A percentile compares a stretch with the other conserved stretches of the same genome.
Evolutionary conservation across 2,329 filamentous ascomycete genomes (phyloP).

Genomic region (Myrmaecium sp.): DNA sequence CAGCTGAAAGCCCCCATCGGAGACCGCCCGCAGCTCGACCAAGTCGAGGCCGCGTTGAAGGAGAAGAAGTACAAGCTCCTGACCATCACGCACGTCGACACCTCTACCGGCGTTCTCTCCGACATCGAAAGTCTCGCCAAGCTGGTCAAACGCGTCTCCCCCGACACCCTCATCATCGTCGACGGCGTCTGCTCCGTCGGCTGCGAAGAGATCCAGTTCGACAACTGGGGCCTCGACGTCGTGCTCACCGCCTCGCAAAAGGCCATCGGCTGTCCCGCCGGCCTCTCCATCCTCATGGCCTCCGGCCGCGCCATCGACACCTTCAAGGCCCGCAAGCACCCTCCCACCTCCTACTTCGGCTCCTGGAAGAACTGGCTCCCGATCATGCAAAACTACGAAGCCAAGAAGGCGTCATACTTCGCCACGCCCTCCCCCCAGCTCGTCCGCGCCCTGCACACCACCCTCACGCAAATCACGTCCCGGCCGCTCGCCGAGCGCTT

Average conservation of each 20-base stretch:
- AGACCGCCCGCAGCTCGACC: conserved; percentile 65
- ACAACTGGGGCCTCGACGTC: conserved; percentile 83
- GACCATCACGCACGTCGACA: conserved; percentile 94
- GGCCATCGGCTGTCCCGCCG: conserved; percentile 88
- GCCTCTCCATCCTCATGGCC: conserved; percentile 85
- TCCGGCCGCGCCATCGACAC: conserved; percentile 72
- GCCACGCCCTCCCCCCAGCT: conserved; percentile 92
- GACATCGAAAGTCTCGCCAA: conserved; percentile 75
- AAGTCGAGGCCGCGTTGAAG: conserved; percentile 76
- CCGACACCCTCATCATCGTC: conserved; percentile 78
- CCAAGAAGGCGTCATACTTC: conserved; percentile 94
- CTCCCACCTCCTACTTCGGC: conserved; percentile 79
- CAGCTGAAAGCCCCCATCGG: conserved; percentile 83
- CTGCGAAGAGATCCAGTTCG: conserved; percentile 88
- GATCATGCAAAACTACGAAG: conserved; percentile 99
- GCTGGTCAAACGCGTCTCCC: conserved; percentile 70
- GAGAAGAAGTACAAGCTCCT: conserved; percentile 88
- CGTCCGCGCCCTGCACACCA: conserved; percentile 79
- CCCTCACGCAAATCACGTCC: conserved; percentile 71
- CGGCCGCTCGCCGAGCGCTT: conserved; percentile 69
- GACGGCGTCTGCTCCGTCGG: conserved; percentile 97
- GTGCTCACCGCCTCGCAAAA: conserved; percentile 94
- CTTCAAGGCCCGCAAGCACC: conserved; percentile 65
- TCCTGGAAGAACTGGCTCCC: conserved; percentile 88
- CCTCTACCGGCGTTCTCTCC: conserved; percentile 86